Evolutionary conservation across 768 basidiomycete genomes (phyloP), one percentile per base, ranked within the genome.

Genomic region (Glaciozyma antarctica): DNA sequence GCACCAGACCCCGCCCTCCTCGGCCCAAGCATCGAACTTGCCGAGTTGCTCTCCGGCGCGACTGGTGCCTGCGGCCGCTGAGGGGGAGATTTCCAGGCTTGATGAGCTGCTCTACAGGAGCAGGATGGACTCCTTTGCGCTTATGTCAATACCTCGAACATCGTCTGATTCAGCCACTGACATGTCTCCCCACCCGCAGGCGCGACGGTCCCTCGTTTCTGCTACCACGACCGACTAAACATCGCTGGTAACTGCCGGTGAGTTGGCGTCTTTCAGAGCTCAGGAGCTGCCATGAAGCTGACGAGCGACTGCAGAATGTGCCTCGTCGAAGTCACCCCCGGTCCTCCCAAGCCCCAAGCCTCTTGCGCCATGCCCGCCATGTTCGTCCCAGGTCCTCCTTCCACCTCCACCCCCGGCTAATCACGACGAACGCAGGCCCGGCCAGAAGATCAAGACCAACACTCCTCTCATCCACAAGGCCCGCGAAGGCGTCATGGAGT

Each of bases 181-280:
- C 51, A 26, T 52, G 3, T 32, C 30, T 54, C 53, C n/a, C 21
- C 53, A 1, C 1, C 4, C 1, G 41, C 60, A 70, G 70, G 75
- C 6, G 72, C 71, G 21, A 73, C 72, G 22, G 71, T 76, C n/a
- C 75, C 75, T 5, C 55, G 75, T 1, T 75, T 75, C 71, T 74
- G 75, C 65, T 75, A 73, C 58, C 72, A 73, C 32, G 73, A 44
- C 61, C 88, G 92, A 73, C 84, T 97, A 30, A 91, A 93, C 57
- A 93, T 98, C 74, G 94, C 94, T 72, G 94, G 94, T 59, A 97
- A 98, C 77, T 97, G 94, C 80, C 88, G 89, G 88, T 88, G 70
- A 77, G 86, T 77, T 17, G 26, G 21, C 7, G 19, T 6, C n/a
- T 22, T 8, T 41, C n/a, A 34, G 17, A n/a, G 17, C 5, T 10